A percentile compares a stretch with the other conserved stretches of the same genome.
Evolutionary conservation across 305 asterid species (phyloP).

Genomic region (Plantago lanceolata): DNA sequence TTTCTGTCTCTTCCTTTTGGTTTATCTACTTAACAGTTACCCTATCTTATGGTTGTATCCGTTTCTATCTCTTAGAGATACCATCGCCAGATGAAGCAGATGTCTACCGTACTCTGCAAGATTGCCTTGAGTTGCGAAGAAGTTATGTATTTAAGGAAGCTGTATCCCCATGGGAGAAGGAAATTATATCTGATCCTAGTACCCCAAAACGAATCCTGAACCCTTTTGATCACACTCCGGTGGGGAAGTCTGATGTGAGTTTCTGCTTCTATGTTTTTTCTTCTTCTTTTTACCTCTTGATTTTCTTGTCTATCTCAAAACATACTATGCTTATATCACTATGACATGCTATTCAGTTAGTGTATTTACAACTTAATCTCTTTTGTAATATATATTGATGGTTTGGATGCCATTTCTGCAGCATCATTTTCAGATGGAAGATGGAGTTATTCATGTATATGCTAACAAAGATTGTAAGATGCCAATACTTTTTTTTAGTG

Average conservation of each 20-base stretch:
- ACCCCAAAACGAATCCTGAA: slow-evolving; percentile 82
- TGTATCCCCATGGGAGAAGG: slow-evolving; percentile 84
- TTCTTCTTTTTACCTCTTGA: slow-evolving; percentile 6
- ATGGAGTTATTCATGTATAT: slow-evolving; percentile 86
- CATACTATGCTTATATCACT: slow-evolving; percentile 2
- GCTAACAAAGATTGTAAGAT: slow-evolving; percentile 79
- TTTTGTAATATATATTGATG: not conserved
- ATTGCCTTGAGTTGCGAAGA: slow-evolving; percentile 73
- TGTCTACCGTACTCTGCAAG: slow-evolving; percentile 73
- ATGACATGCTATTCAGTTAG: slow-evolving; percentile 2
- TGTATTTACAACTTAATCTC: not conserved
- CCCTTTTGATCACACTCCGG: slow-evolving; percentile 68
- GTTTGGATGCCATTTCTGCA: slow-evolving; percentile 30
- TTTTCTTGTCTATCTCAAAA: slow-evolving; percentile 16
- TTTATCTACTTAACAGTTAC: not conserved
- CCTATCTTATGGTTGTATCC: slow-evolving; percentile 1
- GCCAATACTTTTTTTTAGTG: slow-evolving; percentile 7
- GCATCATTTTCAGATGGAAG: slow-evolving; percentile 71
- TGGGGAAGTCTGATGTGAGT: slow-evolving; percentile 67
- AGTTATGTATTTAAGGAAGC: slow-evolving; percentile 74
- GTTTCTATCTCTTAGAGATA: slow-evolving; percentile 50
- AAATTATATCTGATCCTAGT: slow-evolving; percentile 81
- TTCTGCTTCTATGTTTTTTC: too few species aligned
- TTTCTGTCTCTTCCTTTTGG: not conserved
- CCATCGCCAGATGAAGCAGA: slow-evolving; percentile 88